These are phyloP conservation scores for Sutorius australiensis DNA, from an alignment of 768 basidiomycete species.

Conservation along the genomic window DNA sequence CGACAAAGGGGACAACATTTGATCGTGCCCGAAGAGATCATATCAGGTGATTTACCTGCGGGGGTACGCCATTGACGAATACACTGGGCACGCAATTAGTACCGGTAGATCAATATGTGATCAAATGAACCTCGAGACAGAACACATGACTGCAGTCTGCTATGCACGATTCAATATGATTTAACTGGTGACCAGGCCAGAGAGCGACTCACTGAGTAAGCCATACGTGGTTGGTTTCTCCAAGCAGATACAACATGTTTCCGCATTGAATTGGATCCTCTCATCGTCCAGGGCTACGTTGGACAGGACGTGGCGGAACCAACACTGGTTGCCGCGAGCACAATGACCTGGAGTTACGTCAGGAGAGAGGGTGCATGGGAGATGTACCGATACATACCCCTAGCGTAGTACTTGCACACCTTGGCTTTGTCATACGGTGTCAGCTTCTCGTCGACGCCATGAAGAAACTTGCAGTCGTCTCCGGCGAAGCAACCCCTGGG, in stretches of 20 bases:
- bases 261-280: conserved; percentile 36
- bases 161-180: conserved; percentile 26
- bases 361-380: not conserved
- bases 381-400: conserved; percentile 38
- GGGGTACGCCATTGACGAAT: conserved; percentile 75
- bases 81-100: conserved; percentile 44
- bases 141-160: conserved; percentile 76
- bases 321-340: conserved; percentile 63
- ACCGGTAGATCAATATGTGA: not conserved
- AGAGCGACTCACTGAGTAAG: conserved; percentile 49
- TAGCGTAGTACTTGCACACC: conserved; percentile 60
- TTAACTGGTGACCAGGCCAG: not conserved
- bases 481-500: conserved; percentile 68
- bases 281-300: conserved; percentile 21
- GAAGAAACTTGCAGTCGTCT: conserved; percentile 72
- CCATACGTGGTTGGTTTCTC: conserved; percentile 70
- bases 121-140: conserved; percentile 56
- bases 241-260: conserved; percentile 68
- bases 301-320: conserved; percentile 60
- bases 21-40: conserved; percentile 53
- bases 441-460: conserved; percentile 48
- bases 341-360: conserved; percentile 54
- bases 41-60: conserved; percentile 47
- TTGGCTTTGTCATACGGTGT: conserved; percentile 73
- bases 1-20: conserved; percentile 84